Conservation (phyloP, 495 filamentous ascomycete genomes). For the Daldinia vernicosa region DNA sequence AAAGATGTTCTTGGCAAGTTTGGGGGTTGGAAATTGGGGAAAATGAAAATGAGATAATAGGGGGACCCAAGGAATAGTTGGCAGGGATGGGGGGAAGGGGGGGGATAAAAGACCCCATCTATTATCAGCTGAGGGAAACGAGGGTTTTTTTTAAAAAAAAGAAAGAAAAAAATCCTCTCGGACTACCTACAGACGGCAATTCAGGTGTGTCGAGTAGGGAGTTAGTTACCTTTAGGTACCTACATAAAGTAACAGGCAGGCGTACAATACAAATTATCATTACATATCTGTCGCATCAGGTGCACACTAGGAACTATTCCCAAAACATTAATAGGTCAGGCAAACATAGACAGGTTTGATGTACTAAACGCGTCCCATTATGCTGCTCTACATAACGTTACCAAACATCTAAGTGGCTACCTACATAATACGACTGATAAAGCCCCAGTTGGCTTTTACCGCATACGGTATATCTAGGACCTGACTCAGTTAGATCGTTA, state of each 20-base stretch:
- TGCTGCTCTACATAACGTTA: constrained; percentile 16
- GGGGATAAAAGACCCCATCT: constrained; percentile 10
- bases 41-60: constrained; percentile 41
- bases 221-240: too few relatives aligned
- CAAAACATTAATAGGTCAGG: constrained; percentile 1
- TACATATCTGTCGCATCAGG: constrained; percentile 3
- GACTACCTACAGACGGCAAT: not conserved
- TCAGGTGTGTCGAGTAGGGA: not conserved
- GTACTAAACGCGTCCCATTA: constrained; percentile 1
- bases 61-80: constrained; percentile 25
- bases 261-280: not conserved
- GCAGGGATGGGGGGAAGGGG: constrained; percentile 17
- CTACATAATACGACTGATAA: constrained; percentile 25
- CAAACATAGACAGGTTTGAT: constrained; percentile 13
- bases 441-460: not conserved
- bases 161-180: too few relatives aligned
- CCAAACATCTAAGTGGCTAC: constrained; percentile 13
- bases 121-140: constrained; percentile 37
- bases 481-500: constrained; percentile 12
- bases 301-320: constrained; percentile 14
- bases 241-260: not conserved
- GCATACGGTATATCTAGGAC: not conserved
- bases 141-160: not conserved
- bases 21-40: constrained; percentile 42
- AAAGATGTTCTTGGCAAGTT: constrained; percentile 51